phyloP scores from a whole-genome alignment of 2,329 filamentous ascomycete species.

The Trichoderma gracile region DNA sequence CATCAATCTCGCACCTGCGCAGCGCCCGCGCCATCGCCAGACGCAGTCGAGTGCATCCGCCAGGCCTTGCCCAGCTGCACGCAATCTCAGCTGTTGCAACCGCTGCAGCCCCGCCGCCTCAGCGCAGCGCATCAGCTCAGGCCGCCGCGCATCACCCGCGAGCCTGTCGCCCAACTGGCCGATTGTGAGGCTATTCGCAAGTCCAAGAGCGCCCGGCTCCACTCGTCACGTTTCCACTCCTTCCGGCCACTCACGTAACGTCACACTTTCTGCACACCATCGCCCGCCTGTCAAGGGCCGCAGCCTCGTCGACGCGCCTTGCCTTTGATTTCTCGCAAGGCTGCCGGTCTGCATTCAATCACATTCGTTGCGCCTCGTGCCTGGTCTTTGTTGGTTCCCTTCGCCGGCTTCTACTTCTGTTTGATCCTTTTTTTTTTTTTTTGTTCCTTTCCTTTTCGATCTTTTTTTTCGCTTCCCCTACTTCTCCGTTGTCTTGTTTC shows the following conservation, averaged over 20 bases:
- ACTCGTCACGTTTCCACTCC: slow-evolving; percentile 24
- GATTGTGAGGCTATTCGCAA: slow-evolving; percentile 47
- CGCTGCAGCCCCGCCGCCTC: slow-evolving; percentile 30
- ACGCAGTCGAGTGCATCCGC: slow-evolving; percentile 37
- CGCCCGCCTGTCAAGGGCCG: slow-evolving; percentile 15
- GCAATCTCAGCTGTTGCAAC: slow-evolving; percentile 32
- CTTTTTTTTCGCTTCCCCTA: not conserved
- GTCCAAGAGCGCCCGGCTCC: slow-evolving; percentile 25
- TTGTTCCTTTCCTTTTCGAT: not conserved
- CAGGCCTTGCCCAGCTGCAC: slow-evolving; percentile 37
- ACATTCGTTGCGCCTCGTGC: not conserved
- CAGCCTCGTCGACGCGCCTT: slow-evolving; percentile 23
- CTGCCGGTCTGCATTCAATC: not conserved
- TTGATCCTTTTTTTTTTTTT: not conserved
- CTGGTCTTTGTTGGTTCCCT: not conserved
- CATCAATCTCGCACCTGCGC: slow-evolving; percentile 46
- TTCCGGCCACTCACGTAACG: slow-evolving; percentile 32
- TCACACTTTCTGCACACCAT: slow-evolving; percentile 27
- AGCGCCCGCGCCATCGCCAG: slow-evolving; percentile 40
- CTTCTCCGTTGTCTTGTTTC: not conserved
- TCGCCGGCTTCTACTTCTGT: not conserved
- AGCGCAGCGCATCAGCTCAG: slow-evolving; percentile 30
- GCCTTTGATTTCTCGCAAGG: slow-evolving; percentile 13
- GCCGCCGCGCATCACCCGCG: slow-evolving; percentile 17
- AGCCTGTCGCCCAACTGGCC: slow-evolving; percentile 31